A percentile compares a stretch with the other conserved stretches of the same genome.
Evolutionary conservation across 176 grass and related monocot genomes (phyloP).

Genomic region (Neostapfia colusana): DNA sequence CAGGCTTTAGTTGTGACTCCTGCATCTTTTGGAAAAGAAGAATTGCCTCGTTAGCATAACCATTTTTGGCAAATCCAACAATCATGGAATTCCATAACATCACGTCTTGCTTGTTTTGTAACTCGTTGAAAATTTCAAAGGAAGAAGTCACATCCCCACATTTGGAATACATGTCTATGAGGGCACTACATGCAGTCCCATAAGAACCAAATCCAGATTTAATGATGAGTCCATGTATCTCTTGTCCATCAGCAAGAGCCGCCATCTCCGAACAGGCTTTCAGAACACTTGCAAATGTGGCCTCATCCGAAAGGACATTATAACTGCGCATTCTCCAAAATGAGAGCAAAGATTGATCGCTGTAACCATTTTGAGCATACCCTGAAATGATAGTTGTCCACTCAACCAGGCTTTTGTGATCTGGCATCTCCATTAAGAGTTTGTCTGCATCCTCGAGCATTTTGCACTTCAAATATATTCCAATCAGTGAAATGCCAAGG

Average conservation of each 20-base stretch:
- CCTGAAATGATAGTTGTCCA: slow-evolving; percentile 81
- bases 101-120: slow-evolving; percentile 53
- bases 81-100: slow-evolving; percentile 76
- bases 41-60: slow-evolving; percentile 55
- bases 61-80: slow-evolving; percentile 74
- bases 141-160: slow-evolving; percentile 64
- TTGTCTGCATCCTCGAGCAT: slow-evolving; percentile 58
- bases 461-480: slow-evolving; percentile 66
- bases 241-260: slow-evolving; percentile 48
- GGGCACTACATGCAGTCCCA: slow-evolving; percentile 49
- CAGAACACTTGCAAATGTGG: slow-evolving; percentile 66
- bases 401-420: slow-evolving; percentile 47
- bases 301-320: slow-evolving; percentile 50
- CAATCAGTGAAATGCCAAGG: slow-evolving; percentile 47
- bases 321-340: slow-evolving; percentile 64
- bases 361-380: slow-evolving; percentile 76
- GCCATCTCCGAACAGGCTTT: slow-evolving; percentile 62
- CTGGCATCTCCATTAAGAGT: slow-evolving; percentile 54
- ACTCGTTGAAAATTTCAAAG: slow-evolving; percentile 54
- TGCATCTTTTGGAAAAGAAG: slow-evolving; percentile 61
- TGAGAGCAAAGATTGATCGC: slow-evolving; percentile 50
- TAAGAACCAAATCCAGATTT: slow-evolving; percentile 61
- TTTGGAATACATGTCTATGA: slow-evolving; percentile 77
- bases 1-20: slow-evolving; percentile 48
- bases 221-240: slow-evolving; percentile 56